Evolutionary conservation across 352 stramenopile species (phyloP).

Genomic region (Phytophthora constricta): DNA sequence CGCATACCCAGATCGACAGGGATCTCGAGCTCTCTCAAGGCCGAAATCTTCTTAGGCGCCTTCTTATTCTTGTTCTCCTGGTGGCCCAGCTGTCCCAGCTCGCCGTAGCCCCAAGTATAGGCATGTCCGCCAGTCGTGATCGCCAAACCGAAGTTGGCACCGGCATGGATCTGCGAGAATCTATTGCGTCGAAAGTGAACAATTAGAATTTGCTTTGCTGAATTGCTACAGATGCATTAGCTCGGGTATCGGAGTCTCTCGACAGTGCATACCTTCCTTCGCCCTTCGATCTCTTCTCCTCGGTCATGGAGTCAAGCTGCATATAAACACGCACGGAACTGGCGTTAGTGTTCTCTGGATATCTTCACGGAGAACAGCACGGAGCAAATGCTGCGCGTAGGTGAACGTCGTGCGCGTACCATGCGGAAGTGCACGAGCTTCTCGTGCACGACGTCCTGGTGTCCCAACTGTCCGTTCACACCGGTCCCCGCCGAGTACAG

Average conservation of each 20-base stretch:
- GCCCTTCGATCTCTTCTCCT: slow-evolving; percentile 78
- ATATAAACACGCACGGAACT: slow-evolving; percentile 16
- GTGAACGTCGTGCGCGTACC: slow-evolving; percentile 49
- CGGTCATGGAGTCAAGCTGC: slow-evolving; percentile 70
- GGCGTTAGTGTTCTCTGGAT: slow-evolving; percentile 11
- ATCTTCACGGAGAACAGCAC: background rate
- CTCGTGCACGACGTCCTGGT: slow-evolving; percentile 81
- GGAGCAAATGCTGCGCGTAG: background rate
- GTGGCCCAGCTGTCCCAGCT: slow-evolving; percentile 79
- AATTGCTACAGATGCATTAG: background rate
- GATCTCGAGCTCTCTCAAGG: slow-evolving; percentile 78
- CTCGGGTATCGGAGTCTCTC: background rate
- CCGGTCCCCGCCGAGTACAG: slow-evolving; percentile 80
- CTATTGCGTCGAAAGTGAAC: slow-evolving; percentile 27
- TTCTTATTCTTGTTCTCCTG: slow-evolving; percentile 91
- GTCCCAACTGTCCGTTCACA: slow-evolving; percentile 63
- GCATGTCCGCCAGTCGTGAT: slow-evolving; percentile 68
- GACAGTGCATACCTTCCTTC: slow-evolving; percentile 60
- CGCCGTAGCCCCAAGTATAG: slow-evolving; percentile 84
- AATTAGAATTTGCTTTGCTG: background rate
- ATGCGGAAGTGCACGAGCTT: slow-evolving; percentile 81
- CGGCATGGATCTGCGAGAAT: slow-evolving; percentile 62
- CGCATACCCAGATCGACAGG: slow-evolving; percentile 63
- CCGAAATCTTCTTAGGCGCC: slow-evolving; percentile 85
- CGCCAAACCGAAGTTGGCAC: slow-evolving; percentile 65